Evolutionary conservation across 257 asterid species (phyloP).

Genomic region (Solanum clarkiae): DNA sequence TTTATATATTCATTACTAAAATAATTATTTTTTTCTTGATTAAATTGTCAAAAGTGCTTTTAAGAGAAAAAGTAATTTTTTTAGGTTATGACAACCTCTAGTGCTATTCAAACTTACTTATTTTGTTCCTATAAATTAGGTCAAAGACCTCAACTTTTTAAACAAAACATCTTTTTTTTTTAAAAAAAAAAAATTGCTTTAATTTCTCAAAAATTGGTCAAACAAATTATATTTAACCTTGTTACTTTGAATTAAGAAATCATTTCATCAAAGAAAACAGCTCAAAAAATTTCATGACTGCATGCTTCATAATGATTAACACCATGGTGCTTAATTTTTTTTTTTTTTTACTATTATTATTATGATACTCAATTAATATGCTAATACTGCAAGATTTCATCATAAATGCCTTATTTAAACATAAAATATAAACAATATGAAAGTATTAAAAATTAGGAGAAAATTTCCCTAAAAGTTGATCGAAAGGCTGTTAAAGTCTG

Average conservation of each 20-base stretch:
- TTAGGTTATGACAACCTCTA: background rate
- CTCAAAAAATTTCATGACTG: background rate
- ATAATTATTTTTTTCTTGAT: too few species aligned
- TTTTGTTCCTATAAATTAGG: background rate
- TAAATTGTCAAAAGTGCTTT: background rate
- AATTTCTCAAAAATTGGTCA: background rate
- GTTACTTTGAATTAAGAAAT: background rate
- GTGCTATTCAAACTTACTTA: background rate
- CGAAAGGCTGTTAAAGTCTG: slow-evolving; percentile 29
- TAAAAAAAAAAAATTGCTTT: background rate
- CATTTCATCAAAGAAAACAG: background rate
- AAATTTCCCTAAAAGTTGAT: slow-evolving; percentile 15
- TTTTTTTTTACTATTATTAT: background rate
- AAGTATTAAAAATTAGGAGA: slow-evolving; percentile 1
- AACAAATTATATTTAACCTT: background rate
- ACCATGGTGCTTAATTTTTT: background rate
- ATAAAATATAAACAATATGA: background rate
- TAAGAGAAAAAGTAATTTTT: background rate
- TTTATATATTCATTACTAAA: background rate
- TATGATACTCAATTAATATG: background rate
- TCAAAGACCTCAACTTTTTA: background rate
- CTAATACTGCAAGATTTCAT: background rate
- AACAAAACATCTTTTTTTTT: background rate
- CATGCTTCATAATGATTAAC: background rate
- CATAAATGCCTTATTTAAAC: background rate